Evolutionary conservation across 495 filamentous ascomycete species (phyloP).

Genomic region (Aspergillus funiculosus): DNA sequence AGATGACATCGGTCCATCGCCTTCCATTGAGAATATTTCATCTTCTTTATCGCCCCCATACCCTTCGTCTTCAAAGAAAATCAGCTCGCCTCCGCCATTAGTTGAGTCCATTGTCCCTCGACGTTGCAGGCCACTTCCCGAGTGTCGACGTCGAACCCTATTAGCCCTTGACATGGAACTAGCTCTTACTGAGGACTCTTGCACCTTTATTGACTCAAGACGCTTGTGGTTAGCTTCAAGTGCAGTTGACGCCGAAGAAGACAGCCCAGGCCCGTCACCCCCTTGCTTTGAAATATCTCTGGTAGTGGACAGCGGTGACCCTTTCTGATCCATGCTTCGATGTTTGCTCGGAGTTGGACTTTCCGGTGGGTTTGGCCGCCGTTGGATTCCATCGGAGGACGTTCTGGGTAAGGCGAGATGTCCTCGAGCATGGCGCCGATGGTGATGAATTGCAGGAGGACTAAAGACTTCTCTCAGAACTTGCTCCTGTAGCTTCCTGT

Average conservation of each 20-base stretch:
- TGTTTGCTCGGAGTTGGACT: slow-evolving; percentile 27
- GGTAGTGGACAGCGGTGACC: slow-evolving; percentile 22
- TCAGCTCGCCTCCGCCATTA: slow-evolving; percentile 61
- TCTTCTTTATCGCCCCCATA: slow-evolving; percentile 76
- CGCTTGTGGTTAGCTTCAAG: slow-evolving; percentile 34
- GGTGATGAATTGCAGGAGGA: slow-evolving; percentile 68
- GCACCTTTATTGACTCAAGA: slow-evolving; percentile 29
- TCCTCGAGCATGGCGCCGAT: slow-evolving; percentile 55
- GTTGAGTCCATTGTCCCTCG: slow-evolving; percentile 54
- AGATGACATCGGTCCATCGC: slow-evolving; percentile 34
- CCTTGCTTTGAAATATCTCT: slow-evolving; percentile 27
- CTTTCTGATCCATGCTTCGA: slow-evolving; percentile 13
- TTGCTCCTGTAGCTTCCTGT: slow-evolving; percentile 79
- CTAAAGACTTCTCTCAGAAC: slow-evolving; percentile 93
- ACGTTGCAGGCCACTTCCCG: slow-evolving; percentile 69
- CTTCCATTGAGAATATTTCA: slow-evolving; percentile 69
- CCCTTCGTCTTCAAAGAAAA: slow-evolving; percentile 81
- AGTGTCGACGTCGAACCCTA: slow-evolving; percentile 58
- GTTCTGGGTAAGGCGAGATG: slow-evolving; percentile 50
- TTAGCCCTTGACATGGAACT: slow-evolving; percentile 31
- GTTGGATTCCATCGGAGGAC: slow-evolving; percentile 32
- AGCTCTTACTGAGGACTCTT: slow-evolving; percentile 27
- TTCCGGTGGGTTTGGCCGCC: slow-evolving; percentile 31
- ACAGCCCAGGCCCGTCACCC: slow-evolving; percentile 28
- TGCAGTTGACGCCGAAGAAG: slow-evolving; percentile 42